Evolutionary conservation across 768 basidiomycete species (phyloP), one percentile per base, ranked within the genome.

Genomic region (Mycena haematopus): DNA sequence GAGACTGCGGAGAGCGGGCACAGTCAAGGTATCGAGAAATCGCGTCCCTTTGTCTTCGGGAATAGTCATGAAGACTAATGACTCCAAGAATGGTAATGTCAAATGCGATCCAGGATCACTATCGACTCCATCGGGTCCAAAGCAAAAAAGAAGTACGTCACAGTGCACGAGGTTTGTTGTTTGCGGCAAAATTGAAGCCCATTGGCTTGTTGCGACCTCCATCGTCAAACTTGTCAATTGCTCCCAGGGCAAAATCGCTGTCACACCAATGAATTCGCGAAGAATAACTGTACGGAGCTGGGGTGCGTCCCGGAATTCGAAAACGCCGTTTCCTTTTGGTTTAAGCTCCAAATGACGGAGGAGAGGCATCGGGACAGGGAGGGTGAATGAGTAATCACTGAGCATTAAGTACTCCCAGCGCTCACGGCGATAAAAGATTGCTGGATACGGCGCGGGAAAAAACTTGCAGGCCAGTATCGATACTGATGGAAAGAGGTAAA

Each of bases 161-260:
- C 52, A 54, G 40, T 54, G 36, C 1, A 40, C 24, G 22, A 54
- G 24, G 27, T 54, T 54, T 29, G 15, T 1, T 9, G 52, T 54
- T 9, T 42, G 38, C 38, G 11, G 52, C 40, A 42, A 29, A 40
- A 54, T 40, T 15, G 19, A 36, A n/a, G n/a, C n/a, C 19, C 36
- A 36, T 14, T 40, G 10, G 36, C 7, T 8, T 2, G 35, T n/a
- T 13, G 7, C 4, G 15, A 51, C 19, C 11, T 2, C 4, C 35
- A 6, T 8, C 21, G 21, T 38, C 21, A 53, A n/a, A 11, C 35
- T 38, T 22, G 36, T 53, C 11, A 53, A 24, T 53, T 53, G 52
- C 22, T 19, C 17, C 52, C 52, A 53, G 6, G 52, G 52, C 24
- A 53, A 36, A 40, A 14, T 25, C 10, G 38, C 14, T 5, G 29